Conservation (phyloP, 768 basidiomycete species). For the Collybia nuda region DNA sequence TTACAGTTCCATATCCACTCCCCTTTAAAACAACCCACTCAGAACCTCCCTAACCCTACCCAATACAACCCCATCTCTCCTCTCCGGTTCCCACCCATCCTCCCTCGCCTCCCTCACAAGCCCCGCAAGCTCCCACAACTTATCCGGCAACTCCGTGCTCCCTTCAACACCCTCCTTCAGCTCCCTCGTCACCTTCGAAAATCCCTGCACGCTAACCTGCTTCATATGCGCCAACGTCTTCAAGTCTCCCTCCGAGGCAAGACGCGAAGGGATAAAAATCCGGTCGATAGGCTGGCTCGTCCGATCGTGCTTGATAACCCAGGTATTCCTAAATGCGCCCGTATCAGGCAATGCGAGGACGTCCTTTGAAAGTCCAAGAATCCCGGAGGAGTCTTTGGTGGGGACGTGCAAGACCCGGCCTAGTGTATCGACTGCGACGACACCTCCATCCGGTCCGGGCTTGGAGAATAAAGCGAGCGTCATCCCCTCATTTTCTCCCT, state of each 20-base stretch:
- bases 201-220: slow-evolving; percentile 35
- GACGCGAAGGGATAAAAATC: slow-evolving; percentile 21
- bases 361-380: slow-evolving; percentile 21
- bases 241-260: slow-evolving; percentile 14
- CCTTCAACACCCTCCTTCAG: slow-evolving; percentile 26
- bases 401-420: slow-evolving; percentile 25
- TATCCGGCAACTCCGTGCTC: slow-evolving; percentile 24
- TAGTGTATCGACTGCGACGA: slow-evolving; percentile 28
- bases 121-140: slow-evolving; percentile 29
- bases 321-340: slow-evolving; percentile 30
- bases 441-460: slow-evolving; percentile 7
- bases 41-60: slow-evolving; percentile 26
- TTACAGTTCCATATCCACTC: too few relatives aligned
- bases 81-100: slow-evolving; percentile 8
- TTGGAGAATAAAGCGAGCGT: slow-evolving; percentile 31
- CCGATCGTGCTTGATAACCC: slow-evolving; percentile 26
- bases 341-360: slow-evolving; percentile 23
- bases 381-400: slow-evolving; percentile 23
- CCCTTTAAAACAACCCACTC: slow-evolving; percentile 18
- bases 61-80: slow-evolving; percentile 24
- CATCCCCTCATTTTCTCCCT: slow-evolving; percentile 33
- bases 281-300: slow-evolving; percentile 36
- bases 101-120: slow-evolving; percentile 33
- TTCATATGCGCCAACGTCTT: not conserved
- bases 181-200: slow-evolving; percentile 24